These are phyloP conservation scores for Nannochloris sp. DNA, from an alignment of 139 green algal genomes.

Conservation along the genomic window DNA sequence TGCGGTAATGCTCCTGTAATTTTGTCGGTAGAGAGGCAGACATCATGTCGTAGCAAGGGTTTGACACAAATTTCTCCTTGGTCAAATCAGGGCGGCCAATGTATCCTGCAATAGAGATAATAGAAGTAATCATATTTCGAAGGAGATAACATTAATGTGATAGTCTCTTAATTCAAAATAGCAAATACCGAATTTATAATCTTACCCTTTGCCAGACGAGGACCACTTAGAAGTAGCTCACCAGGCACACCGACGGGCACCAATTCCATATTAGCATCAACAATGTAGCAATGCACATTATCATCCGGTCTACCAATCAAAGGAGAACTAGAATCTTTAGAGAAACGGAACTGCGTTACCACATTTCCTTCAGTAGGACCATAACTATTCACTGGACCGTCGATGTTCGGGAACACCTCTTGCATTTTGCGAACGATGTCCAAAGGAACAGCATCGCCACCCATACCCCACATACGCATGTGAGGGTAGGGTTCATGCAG, in stretches of 20 bases:
- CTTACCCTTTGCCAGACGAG: conserved; percentile 35
- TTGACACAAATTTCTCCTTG: conserved; percentile 25
- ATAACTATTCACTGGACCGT: conserved; percentile 20
- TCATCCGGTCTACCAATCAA: conserved; percentile 30
- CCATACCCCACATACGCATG: not conserved
- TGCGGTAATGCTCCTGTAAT: not conserved
- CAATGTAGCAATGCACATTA: conserved; percentile 39
- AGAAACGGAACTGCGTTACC: not conserved
- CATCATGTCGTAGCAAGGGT: conserved; percentile 1
- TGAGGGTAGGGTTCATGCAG: not conserved
- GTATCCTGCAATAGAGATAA: conserved; percentile 30
- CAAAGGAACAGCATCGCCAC: conserved; percentile 7
- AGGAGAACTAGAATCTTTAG: not conserved
- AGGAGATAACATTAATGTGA: too few species aligned
- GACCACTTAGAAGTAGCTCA: conserved; percentile 42
- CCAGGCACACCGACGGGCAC: conserved; percentile 25
- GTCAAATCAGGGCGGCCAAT: conserved; percentile 24
- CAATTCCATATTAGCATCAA: conserved; percentile 10
- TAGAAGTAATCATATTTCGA: too few species aligned
- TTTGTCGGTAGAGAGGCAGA: not conserved
- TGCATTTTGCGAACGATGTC: conserved; percentile 6
- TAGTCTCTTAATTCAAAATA: too few species aligned
- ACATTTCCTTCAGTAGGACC: conserved; percentile 38
- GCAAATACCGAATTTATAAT: too few species aligned
- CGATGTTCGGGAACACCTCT: not conserved